A percentile compares a stretch with the other conserved stretches of the same genome.
Conservation (phyloP, 2,329 filamentous ascomycete species). For the Fusarium sp. region DNA sequence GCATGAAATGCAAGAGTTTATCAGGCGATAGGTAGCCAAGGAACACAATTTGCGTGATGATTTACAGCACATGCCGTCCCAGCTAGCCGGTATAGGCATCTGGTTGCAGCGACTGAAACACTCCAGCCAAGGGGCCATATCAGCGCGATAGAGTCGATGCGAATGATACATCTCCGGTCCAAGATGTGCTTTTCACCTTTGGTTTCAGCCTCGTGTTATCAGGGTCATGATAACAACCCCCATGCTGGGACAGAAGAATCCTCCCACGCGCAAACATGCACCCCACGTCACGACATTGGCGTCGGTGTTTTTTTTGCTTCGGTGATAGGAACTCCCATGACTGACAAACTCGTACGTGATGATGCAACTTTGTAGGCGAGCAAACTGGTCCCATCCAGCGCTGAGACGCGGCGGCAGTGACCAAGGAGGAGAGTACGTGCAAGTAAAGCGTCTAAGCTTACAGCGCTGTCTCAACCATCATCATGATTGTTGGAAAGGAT, state of each 20-base stretch:
- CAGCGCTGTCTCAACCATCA: background rate
- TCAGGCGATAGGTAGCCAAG: constrained; percentile 17
- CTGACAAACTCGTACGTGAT: constrained; percentile 9
- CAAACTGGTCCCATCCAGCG: constrained; percentile 4
- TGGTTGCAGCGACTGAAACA: background rate
- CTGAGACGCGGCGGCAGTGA: background rate
- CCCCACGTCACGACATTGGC: constrained; percentile 31
- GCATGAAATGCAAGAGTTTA: constrained; percentile 1
- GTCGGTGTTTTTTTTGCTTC: constrained; percentile 22
- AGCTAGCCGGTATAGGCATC: constrained; percentile 18
- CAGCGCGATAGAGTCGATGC: constrained; percentile 1
- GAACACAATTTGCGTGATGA: constrained; percentile 20
- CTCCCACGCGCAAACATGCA: constrained; percentile 11
- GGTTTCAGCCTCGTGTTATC: constrained; percentile 22
- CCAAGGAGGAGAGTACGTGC: constrained; percentile 17
- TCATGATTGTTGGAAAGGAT: background rate
- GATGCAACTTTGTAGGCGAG: background rate
- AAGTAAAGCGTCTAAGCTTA: constrained; percentile 8
- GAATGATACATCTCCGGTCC: constrained; percentile 12
- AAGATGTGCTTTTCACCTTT: background rate
- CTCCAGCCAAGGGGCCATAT: background rate
- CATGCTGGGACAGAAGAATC: constrained; percentile 2
- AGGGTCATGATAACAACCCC: constrained; percentile 13
- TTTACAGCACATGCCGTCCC: constrained; percentile 27
- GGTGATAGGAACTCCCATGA: constrained; percentile 14